Evolutionary conservation across 768 basidiomycete genomes (phyloP).

Genomic region (Psilocybe azurescens): DNA sequence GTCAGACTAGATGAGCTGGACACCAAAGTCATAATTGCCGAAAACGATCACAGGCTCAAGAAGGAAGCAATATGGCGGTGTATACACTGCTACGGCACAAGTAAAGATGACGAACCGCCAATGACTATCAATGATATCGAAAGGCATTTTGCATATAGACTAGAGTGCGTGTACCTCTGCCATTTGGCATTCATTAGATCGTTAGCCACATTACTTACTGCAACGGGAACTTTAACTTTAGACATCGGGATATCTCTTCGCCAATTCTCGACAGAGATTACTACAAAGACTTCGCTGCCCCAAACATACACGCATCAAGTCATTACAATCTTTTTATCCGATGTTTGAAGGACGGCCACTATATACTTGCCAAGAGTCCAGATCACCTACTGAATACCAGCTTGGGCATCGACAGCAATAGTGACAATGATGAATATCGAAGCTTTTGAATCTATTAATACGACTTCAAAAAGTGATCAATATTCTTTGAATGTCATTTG

Average conservation of each 20-base stretch:
- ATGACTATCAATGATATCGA: conserved; percentile 32
- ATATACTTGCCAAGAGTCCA: background rate
- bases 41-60: conserved; percentile 11
- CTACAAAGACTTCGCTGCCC: conserved; percentile 30
- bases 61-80: conserved; percentile 23
- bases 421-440: background rate
- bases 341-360: background rate
- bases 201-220: no score
- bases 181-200: no score
- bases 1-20: background rate
- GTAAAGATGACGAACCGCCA: conserved; percentile 33
- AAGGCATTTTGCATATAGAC: conserved; percentile 24
- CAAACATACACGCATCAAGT: conserved; percentile 13
- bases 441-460: no score
- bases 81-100: conserved; percentile 42
- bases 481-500: no score
- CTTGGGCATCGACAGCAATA: background rate
- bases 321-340: background rate
- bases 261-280: conserved; percentile 31
- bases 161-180: no score
- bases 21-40: conserved; percentile 12
- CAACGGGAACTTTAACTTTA: conserved; percentile 13
- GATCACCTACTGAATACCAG: background rate
- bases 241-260: background rate
- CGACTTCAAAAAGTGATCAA: no score